Evolutionary conservation across 208 protist species (phyloP).

Genomic region (Porcisia hertigi): DNA sequence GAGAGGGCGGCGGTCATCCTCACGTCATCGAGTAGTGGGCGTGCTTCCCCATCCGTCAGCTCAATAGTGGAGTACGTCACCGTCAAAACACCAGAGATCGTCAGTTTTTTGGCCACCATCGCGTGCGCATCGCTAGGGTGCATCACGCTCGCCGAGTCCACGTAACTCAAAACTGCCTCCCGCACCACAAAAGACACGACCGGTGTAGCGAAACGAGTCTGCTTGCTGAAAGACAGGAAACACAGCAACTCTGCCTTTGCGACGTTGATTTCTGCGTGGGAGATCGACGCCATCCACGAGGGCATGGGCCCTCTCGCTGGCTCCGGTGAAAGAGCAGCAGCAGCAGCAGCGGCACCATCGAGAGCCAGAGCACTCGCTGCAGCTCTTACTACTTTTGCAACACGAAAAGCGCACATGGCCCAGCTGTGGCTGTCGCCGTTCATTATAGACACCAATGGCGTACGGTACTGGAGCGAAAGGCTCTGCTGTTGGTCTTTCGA

Average conservation of each 20-base stretch:
- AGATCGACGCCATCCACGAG: not conserved
- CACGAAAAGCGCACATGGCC: constrained; percentile 11
- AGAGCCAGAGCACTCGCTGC: not conserved
- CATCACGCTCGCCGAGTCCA: not conserved
- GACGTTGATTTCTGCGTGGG: constrained; percentile 2
- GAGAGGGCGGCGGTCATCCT: not conserved
- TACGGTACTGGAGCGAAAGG: not conserved
- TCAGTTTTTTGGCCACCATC: not conserved
- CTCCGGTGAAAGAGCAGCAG: not conserved
- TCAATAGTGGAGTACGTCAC: not conserved
- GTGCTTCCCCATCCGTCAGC: not conserved
- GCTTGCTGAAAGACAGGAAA: constrained; percentile 6
- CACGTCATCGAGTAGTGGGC: not conserved
- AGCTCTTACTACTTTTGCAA: not conserved
- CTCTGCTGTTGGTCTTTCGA: not conserved
- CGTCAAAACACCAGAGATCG: not conserved
- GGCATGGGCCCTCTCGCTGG: not conserved
- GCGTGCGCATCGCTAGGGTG: not conserved
- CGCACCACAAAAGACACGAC: constrained; percentile 2
- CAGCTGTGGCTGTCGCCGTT: constrained; percentile 22
- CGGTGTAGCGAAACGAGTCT: not conserved
- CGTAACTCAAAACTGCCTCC: not conserved
- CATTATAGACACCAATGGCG: not conserved
- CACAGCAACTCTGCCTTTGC: constrained; percentile 17
- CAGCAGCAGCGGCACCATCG: not conserved